Conservation (phyloP, 805 yeast species). For the Cyberlindnera xylosilytica region DNA sequence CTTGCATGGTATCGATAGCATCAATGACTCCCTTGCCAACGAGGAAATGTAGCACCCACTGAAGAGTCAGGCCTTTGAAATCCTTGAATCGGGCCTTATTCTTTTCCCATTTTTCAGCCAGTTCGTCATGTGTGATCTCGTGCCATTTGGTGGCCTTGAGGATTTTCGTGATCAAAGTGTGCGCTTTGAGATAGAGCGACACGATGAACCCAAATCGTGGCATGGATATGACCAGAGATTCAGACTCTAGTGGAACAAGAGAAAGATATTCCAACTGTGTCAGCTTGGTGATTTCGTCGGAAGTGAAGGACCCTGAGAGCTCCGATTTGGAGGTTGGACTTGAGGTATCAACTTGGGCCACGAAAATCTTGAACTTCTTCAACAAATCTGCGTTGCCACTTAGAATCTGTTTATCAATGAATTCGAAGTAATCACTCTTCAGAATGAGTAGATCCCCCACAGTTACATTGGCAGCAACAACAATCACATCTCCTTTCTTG, state of each 20-base stretch:
- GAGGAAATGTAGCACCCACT: constrained; percentile 49
- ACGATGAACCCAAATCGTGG: constrained; percentile 51
- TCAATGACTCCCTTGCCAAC: constrained; percentile 52
- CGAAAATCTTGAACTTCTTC: constrained; percentile 3
- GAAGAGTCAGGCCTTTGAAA: constrained; percentile 46
- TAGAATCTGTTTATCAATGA: constrained; percentile 2
- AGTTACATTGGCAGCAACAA: constrained; percentile 34
- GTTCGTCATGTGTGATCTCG: constrained; percentile 41
- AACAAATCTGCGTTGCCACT: not conserved
- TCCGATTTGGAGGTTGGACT: not conserved
- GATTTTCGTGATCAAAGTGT: constrained; percentile 40
- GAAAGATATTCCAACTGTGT: constrained; percentile 43
- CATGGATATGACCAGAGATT: constrained; percentile 39
- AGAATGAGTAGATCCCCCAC: constrained; percentile 37
- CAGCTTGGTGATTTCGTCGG: constrained; percentile 30
- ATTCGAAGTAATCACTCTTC: constrained; percentile 22
- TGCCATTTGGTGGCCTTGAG: constrained; percentile 37
- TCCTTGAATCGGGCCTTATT: constrained; percentile 43
- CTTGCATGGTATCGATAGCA: constrained; percentile 51
- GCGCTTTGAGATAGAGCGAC: constrained; percentile 41
- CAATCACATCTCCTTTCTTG: constrained; percentile 34
- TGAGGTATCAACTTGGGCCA: not conserved
- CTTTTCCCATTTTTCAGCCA: constrained; percentile 44
- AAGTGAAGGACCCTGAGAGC: constrained; percentile 7
- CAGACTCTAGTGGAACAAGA: constrained; percentile 37